Conservation (phyloP, 352 stramenopile species). For the Phytophthora vignae region DNA sequence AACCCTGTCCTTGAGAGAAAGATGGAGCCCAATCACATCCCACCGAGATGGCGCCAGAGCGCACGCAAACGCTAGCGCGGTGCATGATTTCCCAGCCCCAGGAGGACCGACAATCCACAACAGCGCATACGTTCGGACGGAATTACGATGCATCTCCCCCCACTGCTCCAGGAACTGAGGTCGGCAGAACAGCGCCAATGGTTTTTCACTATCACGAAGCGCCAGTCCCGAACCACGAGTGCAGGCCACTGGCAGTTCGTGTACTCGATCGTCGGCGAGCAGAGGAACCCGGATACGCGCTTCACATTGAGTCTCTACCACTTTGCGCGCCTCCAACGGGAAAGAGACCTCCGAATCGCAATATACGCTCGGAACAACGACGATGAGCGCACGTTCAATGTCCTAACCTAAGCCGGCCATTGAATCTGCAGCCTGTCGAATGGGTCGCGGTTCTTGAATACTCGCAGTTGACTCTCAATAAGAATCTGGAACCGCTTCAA, state of each 20-base stretch:
- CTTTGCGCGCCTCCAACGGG: neutral
- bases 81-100: constrained; percentile 2
- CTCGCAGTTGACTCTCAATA: neutral
- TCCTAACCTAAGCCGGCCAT: neutral
- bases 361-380: neutral
- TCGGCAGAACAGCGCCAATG: neutral
- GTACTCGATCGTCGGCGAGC: neutral
- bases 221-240: neutral
- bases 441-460: neutral
- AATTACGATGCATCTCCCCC: neutral
- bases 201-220: neutral
- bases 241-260: neutral
- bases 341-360: neutral
- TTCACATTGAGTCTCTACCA: neutral
- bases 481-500: neutral
- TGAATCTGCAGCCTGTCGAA: neutral
- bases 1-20: neutral
- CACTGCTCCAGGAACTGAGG: constrained; percentile 3
- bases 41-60: neutral
- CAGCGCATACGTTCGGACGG: constrained; percentile 2
- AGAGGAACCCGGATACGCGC: neutral
- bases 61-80: constrained; percentile 2
- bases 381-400: neutral
- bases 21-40: neutral
- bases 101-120: constrained; percentile 10